These are phyloP conservation scores for Amphirosellinia nigrospora DNA, from an alignment of 495 filamentous ascomycete species.

Conservation along the genomic window DNA sequence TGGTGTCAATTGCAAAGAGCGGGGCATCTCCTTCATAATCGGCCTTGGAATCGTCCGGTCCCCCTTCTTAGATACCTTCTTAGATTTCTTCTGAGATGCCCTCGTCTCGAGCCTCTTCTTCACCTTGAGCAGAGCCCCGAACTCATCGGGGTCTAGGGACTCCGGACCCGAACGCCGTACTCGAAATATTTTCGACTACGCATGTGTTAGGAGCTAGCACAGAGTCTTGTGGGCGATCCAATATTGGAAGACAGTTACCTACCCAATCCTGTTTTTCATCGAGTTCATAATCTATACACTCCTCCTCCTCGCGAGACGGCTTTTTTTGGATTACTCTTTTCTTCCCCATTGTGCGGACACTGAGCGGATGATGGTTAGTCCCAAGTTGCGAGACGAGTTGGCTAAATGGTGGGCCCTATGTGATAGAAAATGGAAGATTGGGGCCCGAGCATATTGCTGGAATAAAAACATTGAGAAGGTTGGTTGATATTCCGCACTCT, in stretches of 20 bases:
- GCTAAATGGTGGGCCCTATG: neutral
- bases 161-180: too few relatives aligned
- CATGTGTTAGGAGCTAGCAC: neutral
- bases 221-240: too few relatives aligned
- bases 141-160: too few relatives aligned
- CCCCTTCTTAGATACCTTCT: conserved; percentile 25
- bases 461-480: neutral
- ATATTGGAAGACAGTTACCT: neutral
- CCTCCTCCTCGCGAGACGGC: neutral
- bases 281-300: too few relatives aligned
- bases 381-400: neutral
- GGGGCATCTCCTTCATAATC: conserved; percentile 13
- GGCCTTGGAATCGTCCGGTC: neutral
- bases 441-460: neutral
- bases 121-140: too few relatives aligned
- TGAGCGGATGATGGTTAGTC: neutral
- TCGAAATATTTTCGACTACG: too few relatives aligned
- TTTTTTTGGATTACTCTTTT: neutral
- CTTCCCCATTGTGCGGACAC: neutral
- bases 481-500: neutral
- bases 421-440: neutral
- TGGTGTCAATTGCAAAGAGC: conserved; percentile 34
- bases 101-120: too few relatives aligned
- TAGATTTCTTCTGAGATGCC: too few relatives aligned
- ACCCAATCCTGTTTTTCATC: neutral